Base-by-base conservation (phyloP, 2,329 filamentous ascomycete genomes). In the Trichoderma harzianum region DNA sequence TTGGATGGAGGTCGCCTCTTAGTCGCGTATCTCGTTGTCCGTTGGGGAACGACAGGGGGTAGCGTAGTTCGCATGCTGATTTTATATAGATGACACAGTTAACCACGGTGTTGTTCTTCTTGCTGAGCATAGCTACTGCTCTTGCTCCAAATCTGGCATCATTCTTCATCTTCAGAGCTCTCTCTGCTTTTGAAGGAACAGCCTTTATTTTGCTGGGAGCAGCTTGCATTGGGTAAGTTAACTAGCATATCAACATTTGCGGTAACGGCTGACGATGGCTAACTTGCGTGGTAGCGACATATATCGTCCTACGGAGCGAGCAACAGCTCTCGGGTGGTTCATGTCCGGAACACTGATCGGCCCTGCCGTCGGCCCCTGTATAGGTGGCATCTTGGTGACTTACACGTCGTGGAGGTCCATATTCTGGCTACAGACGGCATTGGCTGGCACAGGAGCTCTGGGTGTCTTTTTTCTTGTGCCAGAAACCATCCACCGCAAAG, bases 321-420 rank as follows among this genome's bases (percentile, higher is more conserved):
- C 89, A 3, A 93, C 91, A 3, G 92, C 91, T 2, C 86, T 93
- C 12, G 89, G 91, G 1, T 94, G 90, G 90, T 93, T 93, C 76
- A 79, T 93, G 51, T 89, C 86, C 0, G 92, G 92, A 0, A 93
- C 90, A 0, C 83, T 94, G 0, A 88, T 93, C 60, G 92, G 92
- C 0, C 92, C 92, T 7, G 90, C 89, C 0, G 84, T 92, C 76
- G 91, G 92, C 0, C 88, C 89, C 0, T 92, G 93, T 76, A 83
- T 94, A 11, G 89, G 92, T 69, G 93, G 92, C 28, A 89, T 94
- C 58, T 93, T 95, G 65, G 91, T 94, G 18, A 94, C 92, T 0
- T 94, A 89, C 79, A 85, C 86, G 7, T 87, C 86, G 2, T 95
- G 93, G 93, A 86, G 91, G 21, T 87, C 88, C 55, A 93, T 94